Base-by-base conservation (phyloP, 768 basidiomycete genomes). In the Kwoniella sp. region DNA sequence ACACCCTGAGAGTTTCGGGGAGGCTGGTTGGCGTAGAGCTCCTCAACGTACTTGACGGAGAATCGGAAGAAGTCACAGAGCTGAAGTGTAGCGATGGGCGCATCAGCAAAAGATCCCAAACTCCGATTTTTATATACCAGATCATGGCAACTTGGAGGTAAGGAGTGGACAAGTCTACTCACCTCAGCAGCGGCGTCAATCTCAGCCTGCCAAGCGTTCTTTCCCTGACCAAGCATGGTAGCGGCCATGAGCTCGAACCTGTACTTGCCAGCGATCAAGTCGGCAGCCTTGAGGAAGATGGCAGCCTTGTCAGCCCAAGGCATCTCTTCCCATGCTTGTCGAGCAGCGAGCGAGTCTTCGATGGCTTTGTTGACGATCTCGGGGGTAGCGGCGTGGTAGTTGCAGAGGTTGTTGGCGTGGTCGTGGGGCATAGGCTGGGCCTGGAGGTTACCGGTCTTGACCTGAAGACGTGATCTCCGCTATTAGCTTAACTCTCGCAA, bases 161-260 rank as follows among this genome's bases (percentile, higher is more conserved):
- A n/a, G n/a, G n/a, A n/a, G n/a, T n/a, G n/a, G n/a, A n/a, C n/a
- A n/a, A n/a, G n/a, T n/a, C n/a, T n/a, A 58, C 85, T 47, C 61
- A 91, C 92, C 88, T 99, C 96, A 3, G 96, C 95, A 19, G 93
- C 96, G 58, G 96, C 92, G 79, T 99, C 96, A 67, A 99, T 98
- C 84, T 99, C 96, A 17, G 96, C 96, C 82, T 99, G 96, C 96
- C 96, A 99, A 17, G 85, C 88, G 78, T 97, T 99, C 87, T 99
- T 99, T 46, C 96, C 96, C 82, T 99, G 96, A 17, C 96, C 96
- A 51, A 99, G 84, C 82, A 99, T 96, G 48, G 95, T 98, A 44
- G 95, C 93, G 46, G 96, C 96, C 82, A 97, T 84, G 51, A 99
- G 83, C 82, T 89, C 88, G 83, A 94, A 95, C 68, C 96, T 85